A percentile compares a stretch with the other conserved stretches of the same genome.
Conservation (phyloP, 768 basidiomycete species). For the Termitomyces sp. region DNA sequence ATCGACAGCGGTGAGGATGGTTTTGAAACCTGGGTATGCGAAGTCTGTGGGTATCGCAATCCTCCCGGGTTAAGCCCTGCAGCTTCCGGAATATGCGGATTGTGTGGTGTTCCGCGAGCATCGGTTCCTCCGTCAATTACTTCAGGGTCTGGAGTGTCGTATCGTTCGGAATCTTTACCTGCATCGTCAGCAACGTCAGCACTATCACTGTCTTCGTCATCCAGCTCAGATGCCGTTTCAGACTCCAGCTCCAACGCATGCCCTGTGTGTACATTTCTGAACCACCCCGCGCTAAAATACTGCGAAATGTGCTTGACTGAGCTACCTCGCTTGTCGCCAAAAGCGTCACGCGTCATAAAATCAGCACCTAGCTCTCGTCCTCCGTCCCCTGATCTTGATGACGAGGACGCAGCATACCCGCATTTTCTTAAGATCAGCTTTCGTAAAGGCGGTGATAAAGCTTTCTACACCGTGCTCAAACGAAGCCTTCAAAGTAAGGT, state of each 20-base stretch:
- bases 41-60: constrained; percentile 86
- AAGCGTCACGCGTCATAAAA: constrained; percentile 32
- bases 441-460: constrained; percentile 84
- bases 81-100: constrained; percentile 63
- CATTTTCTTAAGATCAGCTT: constrained; percentile 82
- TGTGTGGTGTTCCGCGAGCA: constrained; percentile 78
- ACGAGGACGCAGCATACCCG: constrained; percentile 31
- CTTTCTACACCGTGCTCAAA: constrained; percentile 77
- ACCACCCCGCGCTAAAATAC: constrained; percentile 63
- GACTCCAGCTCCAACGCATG: constrained; percentile 57
- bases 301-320: constrained; percentile 89
- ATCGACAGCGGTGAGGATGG: constrained; percentile 25
- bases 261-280: constrained; percentile 89
- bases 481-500: constrained; percentile 63
- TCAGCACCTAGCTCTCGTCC: constrained; percentile 70
- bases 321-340: constrained; percentile 38
- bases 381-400: constrained; percentile 43
- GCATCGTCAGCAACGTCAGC: constrained; percentile 29
- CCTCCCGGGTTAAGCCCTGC: constrained; percentile 71
- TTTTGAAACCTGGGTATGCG: constrained; percentile 75
- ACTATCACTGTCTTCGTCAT: constrained; percentile 32
- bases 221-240: constrained; percentile 26
- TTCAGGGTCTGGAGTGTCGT: constrained; percentile 22
- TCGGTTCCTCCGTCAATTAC: constrained; percentile 24
- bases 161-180: constrained; percentile 37